Percentiles rank a stretch among this genome's conserved stretches.
These are phyloP conservation scores for Ceriops zippeliana DNA, from an alignment of 345 rosid genomes.

Conservation along the genomic window DNA sequence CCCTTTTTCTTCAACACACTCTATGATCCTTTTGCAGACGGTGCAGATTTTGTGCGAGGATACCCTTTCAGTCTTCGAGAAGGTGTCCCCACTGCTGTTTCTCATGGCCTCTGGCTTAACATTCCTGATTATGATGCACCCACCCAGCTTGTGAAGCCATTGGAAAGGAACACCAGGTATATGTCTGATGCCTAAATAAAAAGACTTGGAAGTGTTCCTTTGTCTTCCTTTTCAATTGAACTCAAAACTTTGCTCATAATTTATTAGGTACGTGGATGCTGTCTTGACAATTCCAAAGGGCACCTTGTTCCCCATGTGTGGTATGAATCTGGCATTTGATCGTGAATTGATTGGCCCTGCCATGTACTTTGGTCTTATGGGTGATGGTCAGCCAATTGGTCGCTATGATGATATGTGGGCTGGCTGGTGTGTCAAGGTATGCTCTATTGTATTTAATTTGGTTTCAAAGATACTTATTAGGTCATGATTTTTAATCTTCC, in stretches of 20 bases:
- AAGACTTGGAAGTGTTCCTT: neutral
- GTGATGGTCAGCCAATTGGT: constrained; percentile 94
- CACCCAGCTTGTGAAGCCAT: constrained; percentile 98
- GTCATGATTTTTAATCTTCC: no score
- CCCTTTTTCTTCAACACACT: constrained; percentile 95
- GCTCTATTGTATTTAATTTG: neutral
- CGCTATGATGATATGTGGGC: constrained; percentile 99
- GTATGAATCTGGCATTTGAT: constrained; percentile 89
- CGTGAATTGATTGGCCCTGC: constrained; percentile 97
- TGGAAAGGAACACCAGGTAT: constrained; percentile 82
- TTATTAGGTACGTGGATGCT: constrained; percentile 73
- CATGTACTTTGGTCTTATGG: constrained; percentile 98
- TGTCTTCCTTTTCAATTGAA: neutral
- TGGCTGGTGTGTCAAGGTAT: constrained; percentile 92
- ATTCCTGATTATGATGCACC: constrained; percentile 99
- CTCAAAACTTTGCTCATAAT: constrained; percentile 4
- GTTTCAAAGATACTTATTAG: neutral
- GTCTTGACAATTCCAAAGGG: constrained; percentile 94
- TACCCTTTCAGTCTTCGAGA: constrained; percentile 94
- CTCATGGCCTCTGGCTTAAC: constrained; percentile 99
- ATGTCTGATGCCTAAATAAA: neutral
- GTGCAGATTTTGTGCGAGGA: constrained; percentile 95
- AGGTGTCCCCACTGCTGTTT: constrained; percentile 91
- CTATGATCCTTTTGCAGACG: constrained; percentile 82
- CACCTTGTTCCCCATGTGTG: constrained; percentile 96